Conservation (phyloP, 75 land plant species). For the Selaginella moellendorffii region DNA sequence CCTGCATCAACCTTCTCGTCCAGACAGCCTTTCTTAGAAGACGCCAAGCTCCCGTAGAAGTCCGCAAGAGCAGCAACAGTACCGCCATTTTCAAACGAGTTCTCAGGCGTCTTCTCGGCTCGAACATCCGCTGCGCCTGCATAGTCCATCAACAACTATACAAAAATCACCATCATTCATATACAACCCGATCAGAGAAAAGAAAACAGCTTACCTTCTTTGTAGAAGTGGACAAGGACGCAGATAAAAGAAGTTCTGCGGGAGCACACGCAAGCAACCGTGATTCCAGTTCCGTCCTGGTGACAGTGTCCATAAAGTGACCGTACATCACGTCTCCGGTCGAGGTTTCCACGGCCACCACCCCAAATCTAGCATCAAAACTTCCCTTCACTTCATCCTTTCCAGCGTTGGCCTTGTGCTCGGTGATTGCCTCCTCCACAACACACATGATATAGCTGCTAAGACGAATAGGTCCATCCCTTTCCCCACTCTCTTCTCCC, state of each 20-base stretch:
- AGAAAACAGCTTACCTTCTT: slow-evolving; percentile 44
- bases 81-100: slow-evolving; percentile 54
- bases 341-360: slow-evolving; percentile 73
- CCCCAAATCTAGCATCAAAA: slow-evolving; percentile 54
- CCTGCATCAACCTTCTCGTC: slow-evolving; percentile 25
- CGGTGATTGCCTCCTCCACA: no score
- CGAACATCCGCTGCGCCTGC: slow-evolving; percentile 80
- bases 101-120: slow-evolving; percentile 48
- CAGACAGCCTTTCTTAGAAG: neutral
- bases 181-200: neutral
- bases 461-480: slow-evolving; percentile 21
- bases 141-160: slow-evolving; percentile 57
- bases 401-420: neutral
- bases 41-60: slow-evolving; percentile 36
- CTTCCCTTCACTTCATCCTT: slow-evolving; percentile 8
- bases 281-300: slow-evolving; percentile 64
- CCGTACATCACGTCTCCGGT: slow-evolving; percentile 83
- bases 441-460: slow-evolving; percentile 69
- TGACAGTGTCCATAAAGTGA: slow-evolving; percentile 58
- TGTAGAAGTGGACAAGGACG: slow-evolving; percentile 50
- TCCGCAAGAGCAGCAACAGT: slow-evolving; percentile 73
- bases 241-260: slow-evolving; percentile 63
- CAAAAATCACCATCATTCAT: neutral
- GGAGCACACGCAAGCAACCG: slow-evolving; percentile 59
- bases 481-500: slow-evolving; percentile 31